Evolutionary conservation across 306 rosid genomes (phyloP).

Genomic region (Quercus agrifolia): DNA sequence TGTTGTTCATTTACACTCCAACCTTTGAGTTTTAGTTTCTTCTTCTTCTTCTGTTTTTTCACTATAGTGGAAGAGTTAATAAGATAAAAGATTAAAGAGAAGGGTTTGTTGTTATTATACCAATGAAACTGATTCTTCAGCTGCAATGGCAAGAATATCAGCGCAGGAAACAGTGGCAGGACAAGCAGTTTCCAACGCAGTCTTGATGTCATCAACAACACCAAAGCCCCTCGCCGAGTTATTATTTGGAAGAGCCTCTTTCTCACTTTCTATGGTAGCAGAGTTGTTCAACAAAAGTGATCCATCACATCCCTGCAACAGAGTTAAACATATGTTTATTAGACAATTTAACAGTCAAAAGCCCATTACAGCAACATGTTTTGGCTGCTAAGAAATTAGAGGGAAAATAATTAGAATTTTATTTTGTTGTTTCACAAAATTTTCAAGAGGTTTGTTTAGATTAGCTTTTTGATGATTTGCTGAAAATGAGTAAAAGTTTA

Average conservation of each 20-base stretch:
- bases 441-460: no score
- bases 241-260: constrained; percentile 22
- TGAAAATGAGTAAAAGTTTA: no score
- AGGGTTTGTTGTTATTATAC: constrained; percentile 11
- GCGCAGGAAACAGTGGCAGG: constrained; percentile 56
- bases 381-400: neutral
- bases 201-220: constrained; percentile 41
- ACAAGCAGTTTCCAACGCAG: constrained; percentile 34
- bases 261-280: constrained; percentile 38
- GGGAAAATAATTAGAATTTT: neutral
- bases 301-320: constrained; percentile 58
- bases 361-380: neutral
- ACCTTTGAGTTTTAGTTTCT: no score
- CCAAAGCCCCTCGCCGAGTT: constrained; percentile 53
- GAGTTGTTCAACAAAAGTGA: constrained; percentile 46
- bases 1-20: no score
- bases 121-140: constrained; percentile 37
- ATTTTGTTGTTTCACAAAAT: no score
- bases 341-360: neutral
- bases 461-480: no score
- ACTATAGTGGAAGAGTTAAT: no score
- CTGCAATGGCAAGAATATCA: constrained; percentile 49
- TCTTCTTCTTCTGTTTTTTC: no score
- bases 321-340: neutral
- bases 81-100: neutral